Conservation (phyloP, 805 yeast genomes). For the Cyberlindnera galapagoensis region DNA sequence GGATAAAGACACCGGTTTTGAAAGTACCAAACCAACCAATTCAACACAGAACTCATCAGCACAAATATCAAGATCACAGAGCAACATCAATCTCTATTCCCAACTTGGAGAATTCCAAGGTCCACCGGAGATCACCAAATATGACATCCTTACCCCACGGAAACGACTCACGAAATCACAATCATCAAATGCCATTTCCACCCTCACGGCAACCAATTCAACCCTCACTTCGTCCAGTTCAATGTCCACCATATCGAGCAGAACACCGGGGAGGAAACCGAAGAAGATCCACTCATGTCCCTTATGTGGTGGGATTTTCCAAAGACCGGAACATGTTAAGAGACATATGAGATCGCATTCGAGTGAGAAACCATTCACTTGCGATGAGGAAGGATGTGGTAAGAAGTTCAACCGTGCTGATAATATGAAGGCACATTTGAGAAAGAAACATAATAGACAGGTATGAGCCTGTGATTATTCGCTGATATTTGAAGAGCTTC, state of each 20-base stretch:
- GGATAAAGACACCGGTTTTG: no score
- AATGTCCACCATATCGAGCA: no score
- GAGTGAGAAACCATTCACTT: constrained; percentile 68
- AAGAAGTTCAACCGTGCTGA: constrained; percentile 69
- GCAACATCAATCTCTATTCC: constrained; percentile 44
- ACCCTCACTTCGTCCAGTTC: no score
- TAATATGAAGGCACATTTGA: constrained; percentile 75
- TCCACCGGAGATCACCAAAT: constrained; percentile 21
- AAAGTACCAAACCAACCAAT: no score
- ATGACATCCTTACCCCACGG: constrained; percentile 22
- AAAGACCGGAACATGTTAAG: constrained; percentile 65
- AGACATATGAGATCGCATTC: constrained; percentile 76
- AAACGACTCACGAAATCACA: constrained; percentile 16
- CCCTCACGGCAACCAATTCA: neutral
- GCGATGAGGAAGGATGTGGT: constrained; percentile 57
- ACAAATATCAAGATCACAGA: constrained; percentile 35
- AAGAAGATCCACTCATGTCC: constrained; percentile 64
- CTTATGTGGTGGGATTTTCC: constrained; percentile 54
- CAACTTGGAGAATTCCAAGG: constrained; percentile 20
- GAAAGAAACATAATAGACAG: constrained; percentile 56
- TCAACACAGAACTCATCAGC: neutral
- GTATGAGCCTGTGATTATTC: constrained; percentile 52
- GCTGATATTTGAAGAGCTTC: no score
- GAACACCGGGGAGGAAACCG: constrained; percentile 37
- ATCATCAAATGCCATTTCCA: constrained; percentile 15